Base-by-base conservation (phyloP, 768 basidiomycete genomes). In the Amanita jacksonii region DNA sequence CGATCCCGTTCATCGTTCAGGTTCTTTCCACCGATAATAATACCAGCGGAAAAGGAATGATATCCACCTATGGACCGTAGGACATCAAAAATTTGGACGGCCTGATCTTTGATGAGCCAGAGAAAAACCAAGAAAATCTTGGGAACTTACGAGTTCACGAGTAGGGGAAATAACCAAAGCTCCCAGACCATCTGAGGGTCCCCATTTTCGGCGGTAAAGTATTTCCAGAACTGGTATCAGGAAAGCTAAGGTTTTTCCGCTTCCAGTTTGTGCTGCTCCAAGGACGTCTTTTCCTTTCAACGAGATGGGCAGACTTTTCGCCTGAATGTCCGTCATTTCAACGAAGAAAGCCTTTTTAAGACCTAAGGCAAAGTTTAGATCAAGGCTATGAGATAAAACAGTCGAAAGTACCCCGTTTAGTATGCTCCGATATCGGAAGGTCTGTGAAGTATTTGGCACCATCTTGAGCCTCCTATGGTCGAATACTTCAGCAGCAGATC, bases 71-170 rank as follows among this genome's bases (percentile, higher is more conserved):
- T 86, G 32, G 86, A 84, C n/a, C 90, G 78, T 22, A 99, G 62
- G 5, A 97, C 92, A 36, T 94, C 90, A 58, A 98, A 99, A 47
- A 97, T 99, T 70, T 99, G 96, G 13, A 98, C 87, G 1, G 94
- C 94, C 90, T 92, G 52, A 1, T 20, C 12, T 43, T 15, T 25
- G 24, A 25, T 46, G 38, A 51, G 23, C 22, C 5, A 12, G 18
- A 22, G 23, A 2, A 8, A 25, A 20, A 41, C 16, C 0, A 15
- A 36, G 24, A 5, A 33, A 19, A 43, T 36, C 4, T 15, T n/a
- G 41, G 9, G 12, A 10, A 69, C 81, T 38, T 54, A 91, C 90
- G 51, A 97, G 64, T 62, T 98, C 94, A 35, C 93, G 73, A 2
- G 94, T 97, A 3, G 94, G 94, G 1, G 88, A 91, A 42, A 99